Evolutionary conservation across 2,329 filamentous ascomycete species (phyloP), one percentile per base, ranked within the genome.

Genomic region (Leptodontidium sp.): DNA sequence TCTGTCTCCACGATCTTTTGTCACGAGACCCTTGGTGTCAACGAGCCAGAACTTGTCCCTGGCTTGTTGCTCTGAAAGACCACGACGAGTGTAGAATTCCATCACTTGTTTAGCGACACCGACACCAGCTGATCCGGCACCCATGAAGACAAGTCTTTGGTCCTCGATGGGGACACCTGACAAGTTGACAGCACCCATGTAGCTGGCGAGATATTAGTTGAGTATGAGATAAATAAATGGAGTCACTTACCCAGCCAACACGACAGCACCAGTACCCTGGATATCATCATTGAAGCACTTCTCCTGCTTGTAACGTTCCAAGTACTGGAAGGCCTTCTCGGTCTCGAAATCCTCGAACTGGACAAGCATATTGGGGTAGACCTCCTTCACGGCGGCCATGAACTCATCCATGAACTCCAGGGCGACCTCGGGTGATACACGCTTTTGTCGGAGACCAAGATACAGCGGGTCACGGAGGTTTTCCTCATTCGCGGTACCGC

Each of bases 241-340:
- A 21, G 32, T 35, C n/a, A 66, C 85, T 79, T 81, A 89, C 85
- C 95, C 95, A 72, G 88, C 95, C 66, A 98, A 87, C 71, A 98
- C 94, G 77, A 99, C 96, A 72, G 95, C 94, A 75, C 96, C 96
- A 75, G 96, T 98, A 74, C 95, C 95, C 84, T 98, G 95, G 78
- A 99, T 96, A 79, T 99, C 95, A 78, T 98, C 96, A 81, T 98
- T 98, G 88, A 99, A 99, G 86, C 93, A 97, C 81, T 93, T 94
- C 85, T 97, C 95, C 79, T 94, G 86, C 75, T 93, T 91, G 83
- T 98, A 98, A 70, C 93, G 89, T 79, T 96, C 92, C 50, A 98
- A 88, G 77, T 97, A 95, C 71, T 92, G 91, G 87, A 98, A 99
- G 58, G 96, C 95, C 82, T 90, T 90, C 75, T 88, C 86, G 77